Evolutionary conservation across 2,329 filamentous ascomycete species (phyloP), one percentile per base, ranked within the genome.

Genomic region (Penicillium sclerotiorum): DNA sequence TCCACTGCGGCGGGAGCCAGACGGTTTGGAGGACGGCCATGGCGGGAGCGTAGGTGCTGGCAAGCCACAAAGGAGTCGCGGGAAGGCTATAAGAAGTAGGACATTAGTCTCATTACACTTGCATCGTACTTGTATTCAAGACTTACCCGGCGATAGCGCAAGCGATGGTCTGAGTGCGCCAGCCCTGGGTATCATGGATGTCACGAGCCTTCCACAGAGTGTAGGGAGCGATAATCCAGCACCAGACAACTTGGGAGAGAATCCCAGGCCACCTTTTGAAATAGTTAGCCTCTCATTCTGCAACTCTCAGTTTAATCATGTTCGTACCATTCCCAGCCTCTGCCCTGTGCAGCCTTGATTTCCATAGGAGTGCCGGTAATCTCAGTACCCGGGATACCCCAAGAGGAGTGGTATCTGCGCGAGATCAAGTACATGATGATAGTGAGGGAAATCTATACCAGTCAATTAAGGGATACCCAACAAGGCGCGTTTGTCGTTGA

Each of bases 1-100:
- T 72, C 70, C 85, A 88, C 64, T 84, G 79, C 2, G 83, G 80
- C 42, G 85, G 83, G 12, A 83, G 72, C 56, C 77, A 85, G 62
- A 78, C 79, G 11, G 68, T 61, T 63, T 85, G 85, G 46, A 85
- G 67, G 0, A 69, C 61, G 2, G 67, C 72, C 72, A 85, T 80
- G 8, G 57, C 73, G 5, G 80, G 77, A 12, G 83, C 70, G 47
- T 82, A 85, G 20, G 85, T 68, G 28, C 71, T 74, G 33, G 71
- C 69, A 30, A 88, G 77, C 85, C 85, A 88, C 72, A 88, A 78
- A 0, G 86, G 86, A 8, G 84, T 81, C 18, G 84, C 84, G 47
- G 80, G 84, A 17, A 88, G 76, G 48, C 51, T 28, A n/a, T n/a
- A n/a, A n/a, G 25, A 2, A 28, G 25, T 8, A 28, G 25, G 41